Evolutionary conservation across 805 yeast species (phyloP), one percentile per base, ranked within the genome.

Genomic region (Barnettozyma sp.): DNA sequence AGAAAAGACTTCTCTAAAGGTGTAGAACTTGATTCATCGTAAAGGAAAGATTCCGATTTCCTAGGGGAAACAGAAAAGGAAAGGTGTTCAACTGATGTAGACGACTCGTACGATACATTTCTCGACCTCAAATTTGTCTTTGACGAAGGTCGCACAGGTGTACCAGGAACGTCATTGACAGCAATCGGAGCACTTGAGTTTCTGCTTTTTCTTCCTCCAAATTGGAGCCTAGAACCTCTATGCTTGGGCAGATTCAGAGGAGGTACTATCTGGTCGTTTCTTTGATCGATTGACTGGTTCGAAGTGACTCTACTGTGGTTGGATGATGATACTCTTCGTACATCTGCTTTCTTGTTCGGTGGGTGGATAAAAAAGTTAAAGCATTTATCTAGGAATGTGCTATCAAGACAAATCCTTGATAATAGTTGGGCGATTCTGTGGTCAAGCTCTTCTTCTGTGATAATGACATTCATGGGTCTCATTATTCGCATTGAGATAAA

Each of bases 371-470:
- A 34, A 16, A 35, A 8, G 12, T 22, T 22, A 3, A 36, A 11
- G 7, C 30, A n/a, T 10, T 22, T 30, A 11, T 23, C 16, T n/a
- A 41, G 16, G 11, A 38, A 27, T 2, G 24, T 29, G 6, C 18
- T 6, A 26, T 38, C 44, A 28, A 41, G 35, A 25, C 39, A 41
- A 2, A 34, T 27, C 18, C 22, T 34, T 18, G 24, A 14, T 4
- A 41, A 14, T 2, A 38, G 16, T 4, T 15, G 4, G 3, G 33
- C 44, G 18, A 41, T 22, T 15, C 20, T 27, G 6, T 24, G 9
- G 22, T 41, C 44, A 8, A 34, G 7, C 8, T 38, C 41, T 10
- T 27, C 24, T 14, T 27, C 36, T 3, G 24, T 16, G 12, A 41
- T 22, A 2, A 16, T 25, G 6, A 35, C 10, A 11, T 34, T 40